Evolutionary conservation across 169 alveolate species (phyloP).

Genomic region (Eimeria necatrix): DNA sequence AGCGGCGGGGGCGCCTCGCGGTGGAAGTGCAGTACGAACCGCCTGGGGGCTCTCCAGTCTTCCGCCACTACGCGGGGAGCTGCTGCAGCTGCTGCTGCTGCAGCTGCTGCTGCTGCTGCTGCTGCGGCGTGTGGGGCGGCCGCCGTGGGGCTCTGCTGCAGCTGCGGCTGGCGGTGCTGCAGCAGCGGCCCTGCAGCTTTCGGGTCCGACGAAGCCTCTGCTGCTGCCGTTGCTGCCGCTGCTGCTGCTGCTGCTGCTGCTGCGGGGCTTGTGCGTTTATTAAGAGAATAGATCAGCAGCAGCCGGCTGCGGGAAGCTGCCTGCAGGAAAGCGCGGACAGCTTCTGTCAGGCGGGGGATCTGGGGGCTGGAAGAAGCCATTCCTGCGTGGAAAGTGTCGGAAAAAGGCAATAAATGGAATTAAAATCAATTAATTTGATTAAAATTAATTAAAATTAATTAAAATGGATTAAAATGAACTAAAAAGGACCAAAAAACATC

Average conservation of each 20-base stretch:
- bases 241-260: conserved; percentile 22
- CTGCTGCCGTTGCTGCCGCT: neutral
- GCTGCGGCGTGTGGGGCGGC: neutral
- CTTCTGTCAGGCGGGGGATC: conserved; percentile 22
- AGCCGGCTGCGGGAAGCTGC: neutral
- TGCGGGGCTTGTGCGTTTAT: neutral
- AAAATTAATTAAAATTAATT: too few relatives aligned
- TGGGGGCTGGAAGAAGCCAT: neutral
- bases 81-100: neutral
- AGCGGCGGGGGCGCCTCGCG: neutral
- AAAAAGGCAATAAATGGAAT: too few relatives aligned
- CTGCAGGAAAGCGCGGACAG: neutral
- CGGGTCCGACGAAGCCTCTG: neutral
- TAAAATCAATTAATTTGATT: too few relatives aligned
- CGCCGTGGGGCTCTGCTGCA: neutral
- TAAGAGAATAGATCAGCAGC: neutral
- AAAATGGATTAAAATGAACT: too few relatives aligned
- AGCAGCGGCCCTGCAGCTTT: neutral
- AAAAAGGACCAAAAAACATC: too few relatives aligned
- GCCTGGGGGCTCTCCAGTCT: conserved; percentile 17
- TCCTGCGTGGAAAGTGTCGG: too few relatives aligned
- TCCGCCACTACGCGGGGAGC: neutral
- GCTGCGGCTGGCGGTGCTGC: neutral
- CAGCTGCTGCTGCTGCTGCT: neutral
- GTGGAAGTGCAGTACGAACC: neutral